These are phyloP conservation scores for Solanum acaule DNA, from an alignment of 257 asterid species.

Conservation along the genomic window DNA sequence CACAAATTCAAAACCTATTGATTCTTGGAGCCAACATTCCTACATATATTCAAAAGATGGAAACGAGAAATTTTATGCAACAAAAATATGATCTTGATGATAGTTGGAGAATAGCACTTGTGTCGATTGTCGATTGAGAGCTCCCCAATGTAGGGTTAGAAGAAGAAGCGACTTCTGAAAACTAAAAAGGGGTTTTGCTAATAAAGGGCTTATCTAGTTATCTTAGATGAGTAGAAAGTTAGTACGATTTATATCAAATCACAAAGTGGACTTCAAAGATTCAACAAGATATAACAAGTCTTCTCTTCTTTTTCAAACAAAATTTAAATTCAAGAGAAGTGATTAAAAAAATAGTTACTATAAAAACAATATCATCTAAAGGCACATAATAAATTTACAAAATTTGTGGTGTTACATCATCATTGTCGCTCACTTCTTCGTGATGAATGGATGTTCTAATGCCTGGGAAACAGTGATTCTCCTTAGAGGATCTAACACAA, in stretches of 20 bases:
- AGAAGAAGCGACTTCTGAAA: neutral
- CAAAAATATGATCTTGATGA: neutral
- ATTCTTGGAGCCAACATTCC: neutral
- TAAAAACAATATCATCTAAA: neutral
- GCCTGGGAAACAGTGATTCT: constrained; percentile 91
- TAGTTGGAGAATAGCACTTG: neutral
- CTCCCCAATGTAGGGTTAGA: neutral
- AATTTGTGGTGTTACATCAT: constrained; percentile 21
- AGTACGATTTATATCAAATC: neutral
- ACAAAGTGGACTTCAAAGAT: constrained; percentile 67
- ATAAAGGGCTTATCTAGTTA: neutral
- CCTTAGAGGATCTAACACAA: constrained; percentile 90
- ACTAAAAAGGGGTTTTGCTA: neutral
- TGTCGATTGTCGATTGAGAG: neutral
- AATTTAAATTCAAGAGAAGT: neutral
- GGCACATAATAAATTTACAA: neutral
- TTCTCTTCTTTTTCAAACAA: neutral
- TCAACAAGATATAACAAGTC: neutral
- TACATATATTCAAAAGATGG: neutral
- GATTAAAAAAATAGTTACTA: neutral
- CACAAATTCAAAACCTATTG: neutral
- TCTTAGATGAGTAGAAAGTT: neutral
- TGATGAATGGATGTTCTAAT: constrained; percentile 94
- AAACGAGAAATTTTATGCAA: neutral
- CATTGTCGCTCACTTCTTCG: constrained; percentile 91